Conservation (phyloP, 805 yeast species). For the Pichia californica region DNA sequence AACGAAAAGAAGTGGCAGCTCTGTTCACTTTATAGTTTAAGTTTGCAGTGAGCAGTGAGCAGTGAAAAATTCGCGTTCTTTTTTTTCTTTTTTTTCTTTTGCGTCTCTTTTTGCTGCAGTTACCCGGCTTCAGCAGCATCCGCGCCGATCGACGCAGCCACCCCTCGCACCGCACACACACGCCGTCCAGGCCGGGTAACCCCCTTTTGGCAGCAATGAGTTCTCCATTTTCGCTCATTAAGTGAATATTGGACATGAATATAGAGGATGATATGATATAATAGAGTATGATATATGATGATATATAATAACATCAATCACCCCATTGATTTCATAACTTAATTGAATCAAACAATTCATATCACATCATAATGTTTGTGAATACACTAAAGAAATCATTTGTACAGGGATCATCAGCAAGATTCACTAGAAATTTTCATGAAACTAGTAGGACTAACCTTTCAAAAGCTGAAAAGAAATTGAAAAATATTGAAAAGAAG, state of each 20-base stretch:
- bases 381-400: not conserved
- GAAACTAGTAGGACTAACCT: slow-evolving; percentile 2
- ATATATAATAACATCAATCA: no score
- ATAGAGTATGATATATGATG: no score
- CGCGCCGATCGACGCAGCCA: slow-evolving; percentile 6
- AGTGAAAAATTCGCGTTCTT: no score
- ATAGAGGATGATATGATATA: no score
- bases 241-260: no score
- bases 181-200: not conserved
- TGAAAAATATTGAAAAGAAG: slow-evolving; percentile 19
- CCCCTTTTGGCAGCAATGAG: not conserved
- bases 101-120: slow-evolving; percentile 4
- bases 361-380: no score
- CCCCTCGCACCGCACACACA: slow-evolving; percentile 11
- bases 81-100: not conserved
- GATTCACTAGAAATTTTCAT: slow-evolving; percentile 3
- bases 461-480: slow-evolving; percentile 14
- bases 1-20: no score
- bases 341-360: no score
- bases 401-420: not conserved
- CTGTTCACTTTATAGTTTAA: no score
- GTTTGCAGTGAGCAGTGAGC: not conserved
- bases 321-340: no score
- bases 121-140: not conserved
- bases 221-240: no score